phyloP scores from a whole-genome alignment of 176 grass and related monocot species.

The Alopecurus myosuroides region DNA sequence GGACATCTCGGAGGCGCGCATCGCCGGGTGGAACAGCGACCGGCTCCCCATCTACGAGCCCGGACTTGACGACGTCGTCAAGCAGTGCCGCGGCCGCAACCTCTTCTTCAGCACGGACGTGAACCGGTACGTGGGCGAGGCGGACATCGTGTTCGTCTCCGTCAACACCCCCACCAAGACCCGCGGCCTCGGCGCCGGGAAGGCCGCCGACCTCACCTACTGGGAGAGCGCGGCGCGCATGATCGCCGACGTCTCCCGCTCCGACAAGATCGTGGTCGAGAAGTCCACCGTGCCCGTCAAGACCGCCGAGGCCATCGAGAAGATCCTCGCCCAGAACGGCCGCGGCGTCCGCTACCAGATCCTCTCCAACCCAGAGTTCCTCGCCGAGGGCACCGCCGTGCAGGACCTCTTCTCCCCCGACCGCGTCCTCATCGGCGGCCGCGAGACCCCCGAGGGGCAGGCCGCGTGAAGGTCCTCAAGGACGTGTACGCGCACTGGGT shows the following conservation, averaged over 20 bases:
- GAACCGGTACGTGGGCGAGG: slow-evolving; percentile 25
- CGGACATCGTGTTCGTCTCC: slow-evolving; percentile 43
- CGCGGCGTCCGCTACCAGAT: slow-evolving; percentile 29
- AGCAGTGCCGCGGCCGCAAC: slow-evolving; percentile 35
- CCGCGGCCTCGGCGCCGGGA: slow-evolving; percentile 30
- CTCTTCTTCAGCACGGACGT: slow-evolving; percentile 49
- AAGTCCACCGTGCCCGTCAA: slow-evolving; percentile 43
- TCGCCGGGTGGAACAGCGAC: slow-evolving; percentile 33
- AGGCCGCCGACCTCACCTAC: slow-evolving; percentile 36
- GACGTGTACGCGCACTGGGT: slow-evolving; percentile 42
- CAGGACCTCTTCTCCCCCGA: slow-evolving; percentile 21
- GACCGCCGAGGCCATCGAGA: slow-evolving; percentile 39
- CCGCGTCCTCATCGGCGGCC: slow-evolving; percentile 39
- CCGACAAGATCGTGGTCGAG: slow-evolving; percentile 46
- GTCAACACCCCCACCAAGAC: slow-evolving; percentile 46
- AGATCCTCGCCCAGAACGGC: slow-evolving; percentile 36
- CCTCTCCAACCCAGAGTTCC: slow-evolving; percentile 40
- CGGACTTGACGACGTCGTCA: slow-evolving; percentile 32
- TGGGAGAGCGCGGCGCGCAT: slow-evolving; percentile 36
- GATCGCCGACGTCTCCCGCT: slow-evolving; percentile 34
- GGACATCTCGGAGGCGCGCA: slow-evolving; percentile 34
- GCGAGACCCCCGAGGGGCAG: slow-evolving; percentile 28
- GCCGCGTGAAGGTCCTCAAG: not conserved
- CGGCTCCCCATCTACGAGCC: slow-evolving; percentile 40
- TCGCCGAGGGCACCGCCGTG: slow-evolving; percentile 30